These are phyloP conservation scores for Dendrobium officinale DNA, from an alignment of 106 monocot species.

Conservation along the genomic window DNA sequence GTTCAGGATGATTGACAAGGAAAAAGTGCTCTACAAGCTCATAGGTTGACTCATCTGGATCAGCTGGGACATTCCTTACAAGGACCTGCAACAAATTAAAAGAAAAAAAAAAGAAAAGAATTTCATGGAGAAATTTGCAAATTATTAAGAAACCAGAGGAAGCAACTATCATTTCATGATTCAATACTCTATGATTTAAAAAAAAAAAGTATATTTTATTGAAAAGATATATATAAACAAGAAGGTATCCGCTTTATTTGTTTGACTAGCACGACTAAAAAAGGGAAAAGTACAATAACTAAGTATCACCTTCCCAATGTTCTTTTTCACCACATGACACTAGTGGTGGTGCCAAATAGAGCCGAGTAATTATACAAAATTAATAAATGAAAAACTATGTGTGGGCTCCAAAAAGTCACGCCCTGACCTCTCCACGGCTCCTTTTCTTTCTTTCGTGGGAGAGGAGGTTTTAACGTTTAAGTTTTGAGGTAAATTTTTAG, in stretches of 20 bases:
- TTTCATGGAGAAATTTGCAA: background rate
- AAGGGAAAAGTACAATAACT: too few relatives aligned
- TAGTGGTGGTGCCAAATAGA: too few relatives aligned
- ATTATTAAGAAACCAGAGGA: background rate
- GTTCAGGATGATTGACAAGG: constrained; percentile 89
- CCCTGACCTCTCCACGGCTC: too few relatives aligned
- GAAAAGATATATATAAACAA: background rate
- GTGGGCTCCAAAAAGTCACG: too few relatives aligned
- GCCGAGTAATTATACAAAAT: too few relatives aligned
- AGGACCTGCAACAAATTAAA: constrained; percentile 50
- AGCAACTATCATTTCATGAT: background rate
- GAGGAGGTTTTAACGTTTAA: too few relatives aligned
- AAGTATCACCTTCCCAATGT: too few relatives aligned
- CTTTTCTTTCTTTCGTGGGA: too few relatives aligned
- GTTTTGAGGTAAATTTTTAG: too few relatives aligned
- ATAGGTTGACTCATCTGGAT: constrained; percentile 86
- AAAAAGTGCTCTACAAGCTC: constrained; percentile 98
- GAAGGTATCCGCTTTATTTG: background rate
- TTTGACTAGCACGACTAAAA: background rate
- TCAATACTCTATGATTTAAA: background rate
- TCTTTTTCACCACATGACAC: too few relatives aligned
- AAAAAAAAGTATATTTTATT: background rate
- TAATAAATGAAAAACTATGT: too few relatives aligned
- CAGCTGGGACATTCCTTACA: constrained; percentile 76
- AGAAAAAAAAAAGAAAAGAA: background rate